Percentiles rank a stretch among this genome's conserved stretches.
phyloP scores from a whole-genome alignment of 352 stramenopile genomes.

The Halophytophthora batemanensis region DNA sequence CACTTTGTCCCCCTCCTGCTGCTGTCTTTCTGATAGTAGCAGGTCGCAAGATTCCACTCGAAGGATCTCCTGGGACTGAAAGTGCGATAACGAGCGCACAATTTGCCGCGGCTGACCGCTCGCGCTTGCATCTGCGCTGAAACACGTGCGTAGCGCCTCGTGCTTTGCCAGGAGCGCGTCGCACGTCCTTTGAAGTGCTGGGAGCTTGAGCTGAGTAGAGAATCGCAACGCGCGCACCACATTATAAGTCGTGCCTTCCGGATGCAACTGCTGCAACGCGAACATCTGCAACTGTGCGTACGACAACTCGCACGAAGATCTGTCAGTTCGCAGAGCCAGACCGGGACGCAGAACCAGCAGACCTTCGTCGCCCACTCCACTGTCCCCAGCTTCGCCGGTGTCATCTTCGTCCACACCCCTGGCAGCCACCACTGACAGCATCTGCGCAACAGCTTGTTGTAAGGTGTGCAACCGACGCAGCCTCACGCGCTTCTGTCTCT shows the following conservation, averaged over 20 bases:
- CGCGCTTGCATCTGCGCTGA: slow-evolving; percentile 18
- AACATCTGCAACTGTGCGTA: slow-evolving; percentile 64
- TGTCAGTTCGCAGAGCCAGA: slow-evolving; percentile 2
- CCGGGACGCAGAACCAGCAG: slow-evolving; percentile 14
- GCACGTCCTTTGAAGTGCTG: slow-evolving; percentile 23
- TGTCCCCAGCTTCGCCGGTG: background rate
- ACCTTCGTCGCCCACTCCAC: background rate
- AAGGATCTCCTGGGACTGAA: slow-evolving; percentile 11
- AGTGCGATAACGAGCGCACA: slow-evolving; percentile 19
- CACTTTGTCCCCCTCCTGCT: background rate
- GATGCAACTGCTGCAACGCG: slow-evolving; percentile 40
- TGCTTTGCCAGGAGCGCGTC: slow-evolving; percentile 36
- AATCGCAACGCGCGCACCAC: slow-evolving; percentile 38
- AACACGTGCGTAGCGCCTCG: slow-evolving; percentile 45
- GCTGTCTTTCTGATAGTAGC: background rate
- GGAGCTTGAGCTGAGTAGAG: slow-evolving; percentile 10
- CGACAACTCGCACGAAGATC: slow-evolving; percentile 24
- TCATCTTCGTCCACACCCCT: background rate
- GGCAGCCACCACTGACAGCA: slow-evolving; percentile 12
- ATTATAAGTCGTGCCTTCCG: slow-evolving; percentile 49
- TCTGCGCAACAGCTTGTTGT: slow-evolving; percentile 9
- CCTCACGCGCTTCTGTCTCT: slow-evolving; percentile 1
- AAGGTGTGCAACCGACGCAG: slow-evolving; percentile 15
- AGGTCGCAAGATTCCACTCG: slow-evolving; percentile 6
- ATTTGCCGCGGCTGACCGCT: slow-evolving; percentile 31